Base-by-base conservation (phyloP, 1,139 yeast genomes). In the Yamadazyma taylorii region DNA sequence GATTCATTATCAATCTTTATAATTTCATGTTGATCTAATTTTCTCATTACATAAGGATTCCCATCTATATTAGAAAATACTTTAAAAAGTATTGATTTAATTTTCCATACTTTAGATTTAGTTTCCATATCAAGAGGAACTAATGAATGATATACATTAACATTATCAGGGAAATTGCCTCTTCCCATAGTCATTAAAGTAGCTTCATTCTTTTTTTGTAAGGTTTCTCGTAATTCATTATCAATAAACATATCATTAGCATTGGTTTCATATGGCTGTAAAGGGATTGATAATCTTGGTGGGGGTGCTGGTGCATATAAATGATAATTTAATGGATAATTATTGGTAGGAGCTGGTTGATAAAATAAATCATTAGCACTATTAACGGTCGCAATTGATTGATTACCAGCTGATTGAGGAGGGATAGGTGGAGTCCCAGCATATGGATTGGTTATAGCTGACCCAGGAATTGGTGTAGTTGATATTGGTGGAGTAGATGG, bases 241-340 rank as follows among this genome's bases (percentile, higher is more conserved):
- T 89, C 79, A 13, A 90, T 76, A 56, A 89, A 90, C 57, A 90
- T 71, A 43, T 75, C 77, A 41, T 77, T 78, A 4, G 83, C 78
- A 29, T 78, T 78, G 34, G 88, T 75, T 60, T 88, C 90, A 56
- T 88, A 79, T 1, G 85, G 78, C 30, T 77, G 74, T 43, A 84
- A 63, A 4, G 82, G 81, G 8, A 77, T 61, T 14, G 74, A 68
- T 41, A 79, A 61, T 46, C 85, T 79, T 19, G 90, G 90, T 4
- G 95, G 94, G 3, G 95, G 87, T 14, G 79, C 77, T 1, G 97
- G 97, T 0, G 97, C 95, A 60, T 90, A 90, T 34, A 89, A 63
- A 60, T 90, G 96, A 55, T 87, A 86, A 52, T 89, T 92, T 34
- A 88, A 66, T 2, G 96, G 92, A 49, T 70, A 83, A 33, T 62